Conservation (phyloP, 2,329 filamentous ascomycete genomes). For the Celoporthe dispersa region DNA sequence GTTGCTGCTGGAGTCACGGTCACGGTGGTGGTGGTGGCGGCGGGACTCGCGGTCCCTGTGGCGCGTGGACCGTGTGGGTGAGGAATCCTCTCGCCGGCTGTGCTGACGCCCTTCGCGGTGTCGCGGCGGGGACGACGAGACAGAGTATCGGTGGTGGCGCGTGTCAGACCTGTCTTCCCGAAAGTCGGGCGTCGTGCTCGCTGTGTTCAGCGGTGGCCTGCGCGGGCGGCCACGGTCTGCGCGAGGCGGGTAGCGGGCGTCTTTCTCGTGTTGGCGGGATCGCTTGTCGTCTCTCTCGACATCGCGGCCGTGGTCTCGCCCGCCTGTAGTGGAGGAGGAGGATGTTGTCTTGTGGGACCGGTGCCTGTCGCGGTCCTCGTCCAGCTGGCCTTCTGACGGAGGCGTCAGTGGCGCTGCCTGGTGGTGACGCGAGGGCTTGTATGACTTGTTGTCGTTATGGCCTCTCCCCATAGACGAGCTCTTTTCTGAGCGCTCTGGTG, state of each 20-base stretch:
- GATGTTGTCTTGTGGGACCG: neutral
- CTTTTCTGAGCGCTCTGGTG: slow-evolving; percentile 14
- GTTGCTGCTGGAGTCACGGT: neutral
- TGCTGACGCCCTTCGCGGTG: slow-evolving; percentile 5
- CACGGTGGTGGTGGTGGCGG: slow-evolving; percentile 4
- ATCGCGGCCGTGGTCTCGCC: slow-evolving; percentile 6
- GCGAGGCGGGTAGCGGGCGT: slow-evolving; percentile 26
- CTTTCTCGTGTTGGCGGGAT: slow-evolving; percentile 15
- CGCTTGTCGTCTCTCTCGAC: slow-evolving; percentile 6
- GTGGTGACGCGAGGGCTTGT: neutral
- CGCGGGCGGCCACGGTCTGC: slow-evolving; percentile 25
- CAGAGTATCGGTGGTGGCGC: slow-evolving; percentile 18
- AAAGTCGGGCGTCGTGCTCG: slow-evolving; percentile 23
- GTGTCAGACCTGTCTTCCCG: slow-evolving; percentile 15
- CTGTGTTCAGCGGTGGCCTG: slow-evolving; percentile 20
- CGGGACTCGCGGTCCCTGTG: slow-evolving; percentile 16
- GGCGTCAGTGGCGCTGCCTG: slow-evolving; percentile 14
- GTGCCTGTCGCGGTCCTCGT: slow-evolving; percentile 17
- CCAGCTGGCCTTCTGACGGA: slow-evolving; percentile 23
- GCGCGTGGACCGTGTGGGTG: slow-evolving; percentile 16
- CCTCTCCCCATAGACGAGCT: slow-evolving; percentile 1
- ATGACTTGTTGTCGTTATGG: neutral
- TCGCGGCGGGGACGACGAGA: slow-evolving; percentile 20
- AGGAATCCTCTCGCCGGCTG: neutral
- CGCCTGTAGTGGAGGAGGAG: neutral